Evolutionary conservation across 129 eudicot genomes (phyloP), one percentile per base, ranked within the genome.

Genomic region (Centella asiatica): DNA sequence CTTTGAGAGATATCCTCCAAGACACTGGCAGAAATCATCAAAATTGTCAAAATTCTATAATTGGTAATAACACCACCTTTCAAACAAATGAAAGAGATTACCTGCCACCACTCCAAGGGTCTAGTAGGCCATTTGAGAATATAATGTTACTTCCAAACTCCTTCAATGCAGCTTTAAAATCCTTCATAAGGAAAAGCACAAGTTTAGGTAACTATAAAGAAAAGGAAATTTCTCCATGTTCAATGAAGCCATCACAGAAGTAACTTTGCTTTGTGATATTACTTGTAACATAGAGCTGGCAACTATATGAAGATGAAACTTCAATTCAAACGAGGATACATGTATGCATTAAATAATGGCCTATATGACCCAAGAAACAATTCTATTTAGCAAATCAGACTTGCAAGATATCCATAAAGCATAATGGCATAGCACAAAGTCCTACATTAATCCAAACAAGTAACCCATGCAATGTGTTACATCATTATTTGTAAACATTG

Each of bases 91-190:
- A 37, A 46, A 48, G 48, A 57, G 28, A 33, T 59, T 69, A 87
- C 95, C 95, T 74, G 73, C 94, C 88, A 60, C 89, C 85, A 58
- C 95, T 86, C 95, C 95, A 81, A 34, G 89, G 87, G 81, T 86
- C 97, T 42, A 83, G 56, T 45, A 80, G 79, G 50, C 97, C 95
- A 34, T 85, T 89, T 44, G 97, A 83, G 64, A 89, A 85, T 63
- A 85, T 82, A 53, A 85, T 85, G 81, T 85, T 85, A 71, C 95
- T 89, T 70, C 87, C 97, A 74, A 82, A 82, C 11, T 15, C 69
- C 64, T 69, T 67, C 69, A 82, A 56, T 37, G 64, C 78, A 39
- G 66, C 69, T 72, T 74, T 80, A 39, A 80, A 75, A 60, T 77
- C 77, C 97, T 89, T 71, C 85, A 77, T 5, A 25, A 47, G 20